These are phyloP conservation scores for Quercus mongolica DNA, from an alignment of 306 rosid species.

Conservation along the genomic window DNA sequence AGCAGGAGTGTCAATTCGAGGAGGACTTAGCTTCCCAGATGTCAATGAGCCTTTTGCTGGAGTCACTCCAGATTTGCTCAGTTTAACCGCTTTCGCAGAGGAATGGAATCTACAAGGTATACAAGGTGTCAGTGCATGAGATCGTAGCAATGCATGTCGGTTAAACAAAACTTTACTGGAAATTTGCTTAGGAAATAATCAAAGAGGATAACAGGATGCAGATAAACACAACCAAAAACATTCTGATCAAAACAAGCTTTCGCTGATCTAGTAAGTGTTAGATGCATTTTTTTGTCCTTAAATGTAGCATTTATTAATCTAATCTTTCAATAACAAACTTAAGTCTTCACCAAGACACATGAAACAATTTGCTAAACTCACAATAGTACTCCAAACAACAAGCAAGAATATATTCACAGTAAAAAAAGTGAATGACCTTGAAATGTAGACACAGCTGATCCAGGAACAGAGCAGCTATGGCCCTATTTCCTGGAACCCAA, in stretches of 20 bases:
- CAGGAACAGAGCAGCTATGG: no score
- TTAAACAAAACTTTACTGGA: neutral
- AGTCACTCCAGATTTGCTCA: slow-evolving; percentile 44
- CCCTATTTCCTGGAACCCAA: no score
- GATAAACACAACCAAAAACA: neutral
- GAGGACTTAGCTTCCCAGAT: slow-evolving; percentile 47
- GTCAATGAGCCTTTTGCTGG: slow-evolving; percentile 68
- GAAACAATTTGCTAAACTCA: neutral
- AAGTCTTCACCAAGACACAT: neutral
- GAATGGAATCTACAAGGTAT: slow-evolving; percentile 63
- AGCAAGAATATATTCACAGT: neutral
- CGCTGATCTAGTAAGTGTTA: neutral
- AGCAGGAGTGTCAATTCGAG: slow-evolving; percentile 32
- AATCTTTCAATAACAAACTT: neutral
- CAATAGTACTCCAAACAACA: neutral
- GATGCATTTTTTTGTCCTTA: neutral
- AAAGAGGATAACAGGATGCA: neutral
- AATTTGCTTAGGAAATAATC: neutral
- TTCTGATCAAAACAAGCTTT: slow-evolving; percentile 17
- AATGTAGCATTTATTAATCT: neutral
- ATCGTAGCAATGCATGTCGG: slow-evolving; percentile 13
- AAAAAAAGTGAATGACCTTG: neutral
- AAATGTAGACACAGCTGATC: no score
- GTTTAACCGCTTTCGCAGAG: slow-evolving; percentile 44
- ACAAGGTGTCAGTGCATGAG: slow-evolving; percentile 1